Evolutionary conservation across 208 protist genomes (phyloP).

Genomic region (Leishmania tropica): DNA sequence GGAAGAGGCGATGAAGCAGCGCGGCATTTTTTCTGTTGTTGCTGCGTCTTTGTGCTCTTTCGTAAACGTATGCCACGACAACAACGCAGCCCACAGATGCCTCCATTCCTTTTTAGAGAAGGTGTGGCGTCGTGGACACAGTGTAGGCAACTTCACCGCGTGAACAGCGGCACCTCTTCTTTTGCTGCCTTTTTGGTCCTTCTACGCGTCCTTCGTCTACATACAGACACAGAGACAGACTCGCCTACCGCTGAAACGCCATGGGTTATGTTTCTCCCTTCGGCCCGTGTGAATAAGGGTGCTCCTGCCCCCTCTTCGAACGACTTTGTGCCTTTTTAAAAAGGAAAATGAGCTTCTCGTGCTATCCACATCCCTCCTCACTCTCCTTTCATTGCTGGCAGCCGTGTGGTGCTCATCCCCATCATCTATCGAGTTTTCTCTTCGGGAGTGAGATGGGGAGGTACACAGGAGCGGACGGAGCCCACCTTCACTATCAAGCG

Average conservation of each 20-base stretch:
- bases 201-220: not conserved
- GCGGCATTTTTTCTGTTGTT: not conserved
- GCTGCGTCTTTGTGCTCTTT: not conserved
- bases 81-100: not conserved
- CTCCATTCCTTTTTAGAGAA: not conserved
- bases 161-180: not conserved
- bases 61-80: not conserved
- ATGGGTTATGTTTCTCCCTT: not conserved
- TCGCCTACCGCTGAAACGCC: not conserved
- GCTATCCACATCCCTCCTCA: not conserved
- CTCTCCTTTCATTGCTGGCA: not conserved
- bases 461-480: slow-evolving; percentile 5
- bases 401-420: not conserved
- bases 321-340: not conserved
- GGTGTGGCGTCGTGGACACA: not conserved
- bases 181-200: not conserved
- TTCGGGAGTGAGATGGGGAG: not conserved
- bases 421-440: not conserved
- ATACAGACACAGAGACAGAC: not conserved
- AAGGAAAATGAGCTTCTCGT: not conserved
- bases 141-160: not conserved
- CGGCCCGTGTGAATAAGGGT: not conserved
- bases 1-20: not conserved
- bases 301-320: not conserved
- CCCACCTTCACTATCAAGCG: not conserved